These are phyloP conservation scores for Pleurotus platypus DNA, from an alignment of 768 basidiomycete species.

Conservation along the genomic window DNA sequence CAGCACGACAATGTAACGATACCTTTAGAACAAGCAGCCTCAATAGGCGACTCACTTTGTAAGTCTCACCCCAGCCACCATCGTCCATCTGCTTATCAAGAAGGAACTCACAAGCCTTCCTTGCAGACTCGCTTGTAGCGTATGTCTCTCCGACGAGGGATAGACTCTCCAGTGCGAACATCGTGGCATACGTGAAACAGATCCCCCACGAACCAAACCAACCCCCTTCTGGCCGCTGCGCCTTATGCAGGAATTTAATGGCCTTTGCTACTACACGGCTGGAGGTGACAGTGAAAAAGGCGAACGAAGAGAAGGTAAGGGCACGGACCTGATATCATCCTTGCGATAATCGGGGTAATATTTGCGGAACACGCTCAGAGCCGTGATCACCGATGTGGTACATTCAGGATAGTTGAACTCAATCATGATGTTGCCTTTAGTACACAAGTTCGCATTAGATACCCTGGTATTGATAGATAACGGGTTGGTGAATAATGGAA, in stretches of 20 bases:
- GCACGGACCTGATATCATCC: conserved; percentile 70
- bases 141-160: conserved; percentile 89
- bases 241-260: conserved; percentile 75
- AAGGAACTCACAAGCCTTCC: conserved; percentile 82
- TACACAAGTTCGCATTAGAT: conserved; percentile 20
- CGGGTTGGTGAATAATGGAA: conserved; percentile 5
- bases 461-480: not conserved
- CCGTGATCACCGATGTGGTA: conserved; percentile 92
- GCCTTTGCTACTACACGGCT: conserved; percentile 67
- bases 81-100: conserved; percentile 80
- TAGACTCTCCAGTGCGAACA: conserved; percentile 92
- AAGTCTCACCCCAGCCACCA: conserved; percentile 99
- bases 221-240: conserved; percentile 56
- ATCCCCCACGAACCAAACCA: conserved; percentile 98
- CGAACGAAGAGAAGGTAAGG: not conserved
- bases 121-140: conserved; percentile 61
- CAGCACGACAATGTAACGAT: not conserved
- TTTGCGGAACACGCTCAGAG: conserved; percentile 80
- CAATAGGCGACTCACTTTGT: conserved; percentile 56
- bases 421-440: conserved; percentile 88
- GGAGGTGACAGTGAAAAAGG: not conserved
- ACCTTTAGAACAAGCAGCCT: not conserved
- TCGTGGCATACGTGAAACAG: conserved; percentile 97
- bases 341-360: conserved; percentile 77
- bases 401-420: conserved; percentile 97